Base-by-base conservation (phyloP, 805 yeast species). In the Brettanomyces bruxellensis region DNA sequence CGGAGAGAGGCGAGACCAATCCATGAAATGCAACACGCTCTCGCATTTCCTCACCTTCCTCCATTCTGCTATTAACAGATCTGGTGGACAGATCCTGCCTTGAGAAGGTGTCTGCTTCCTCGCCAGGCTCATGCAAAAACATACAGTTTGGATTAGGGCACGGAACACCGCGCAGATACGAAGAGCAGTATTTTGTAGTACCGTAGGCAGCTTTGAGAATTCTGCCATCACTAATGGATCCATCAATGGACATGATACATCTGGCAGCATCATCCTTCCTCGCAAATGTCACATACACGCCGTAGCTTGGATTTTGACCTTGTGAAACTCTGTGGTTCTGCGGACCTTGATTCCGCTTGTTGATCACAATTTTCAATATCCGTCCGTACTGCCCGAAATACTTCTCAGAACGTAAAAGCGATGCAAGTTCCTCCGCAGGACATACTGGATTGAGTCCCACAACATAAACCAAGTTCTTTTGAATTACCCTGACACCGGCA, bases 71-170 rank as follows among this genome's bases (percentile, higher is more conserved):
- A 52, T 78, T 71, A 55, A 81, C 79, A 54, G 79, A 81, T 61
- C 86, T 83, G 3, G 93, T 85, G 4, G 89, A 80, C 57, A 86
- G 71, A 59, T 86, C 95, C 59, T 86, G 89, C 65, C 96, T 81
- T 25, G 95, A 87, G 67, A 86, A 91, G 9, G 95, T 85, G 58
- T 93, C 99, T 2, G 98, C 98, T 65, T 93, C 99, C 70, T 93
- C 99, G 49, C 99, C 99, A 5, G 99, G 99, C 66, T 93, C 99
- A 64, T 93, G 99, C 58, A 93, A 73, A 59, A 93, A 93, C 99
- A 93, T 93, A 74, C 99, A 93, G 60, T 89, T 88, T 51, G 98
- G 98, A 66, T 93, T 93, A 49, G 96, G 99, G 68, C 99, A 93
- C 8, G 93, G 83, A 62, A 87, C 95, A 35, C 96, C 97, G 55